Evolutionary conservation across 139 green algal species (phyloP), one percentile per base, ranked within the genome.

Genomic region (Monoraphidium neglectum): DNA sequence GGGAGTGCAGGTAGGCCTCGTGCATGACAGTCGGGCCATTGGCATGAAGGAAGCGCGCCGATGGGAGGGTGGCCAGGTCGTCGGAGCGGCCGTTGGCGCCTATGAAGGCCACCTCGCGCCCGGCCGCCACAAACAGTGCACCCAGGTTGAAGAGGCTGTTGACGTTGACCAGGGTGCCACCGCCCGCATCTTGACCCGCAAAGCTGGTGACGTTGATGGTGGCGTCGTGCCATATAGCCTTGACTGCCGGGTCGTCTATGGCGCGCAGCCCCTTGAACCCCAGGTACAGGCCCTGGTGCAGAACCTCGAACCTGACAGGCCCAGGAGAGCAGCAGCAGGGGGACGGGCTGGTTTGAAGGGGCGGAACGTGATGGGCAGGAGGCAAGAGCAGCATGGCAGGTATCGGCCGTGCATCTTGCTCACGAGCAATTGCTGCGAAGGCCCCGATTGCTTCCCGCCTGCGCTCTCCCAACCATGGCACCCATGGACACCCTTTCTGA

Each of bases 231-330:
- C 81, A 86, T 38, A 86, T 49, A 1, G 62, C 8, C 35, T 74
- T 64, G 23, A 86, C 65, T 21, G 66, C 15, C 1, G 35, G 12
- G 16, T 49, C 37, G 21, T 75, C 62, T 12, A 80, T 24, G 40
- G 32, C n/a, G 24, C 77, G 77, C 74, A 87, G 70, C 43, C 70
- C 63, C 43, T 70, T 68, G 54, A 87, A 87, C 46, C 82, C 77
- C 56, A 87, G 74, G 74, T 87, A 87, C 28, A 84, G 54, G 24
- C 77, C 82, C 73, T 82, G 69, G 38, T 78, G 74, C 21, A 75
- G 2, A 1, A 1, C 24, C 30, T 80, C 40, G 23, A 74, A 68
- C 74, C 64, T 74, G 64, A 36, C 53, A 53, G 15, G 67, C 24
- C 24, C 26, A 60, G 51, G 18, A 60, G 51, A 28, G 51, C 51